phyloP scores from a whole-genome alignment of 306 rosid species.

The Cajanus cajan region DNA sequence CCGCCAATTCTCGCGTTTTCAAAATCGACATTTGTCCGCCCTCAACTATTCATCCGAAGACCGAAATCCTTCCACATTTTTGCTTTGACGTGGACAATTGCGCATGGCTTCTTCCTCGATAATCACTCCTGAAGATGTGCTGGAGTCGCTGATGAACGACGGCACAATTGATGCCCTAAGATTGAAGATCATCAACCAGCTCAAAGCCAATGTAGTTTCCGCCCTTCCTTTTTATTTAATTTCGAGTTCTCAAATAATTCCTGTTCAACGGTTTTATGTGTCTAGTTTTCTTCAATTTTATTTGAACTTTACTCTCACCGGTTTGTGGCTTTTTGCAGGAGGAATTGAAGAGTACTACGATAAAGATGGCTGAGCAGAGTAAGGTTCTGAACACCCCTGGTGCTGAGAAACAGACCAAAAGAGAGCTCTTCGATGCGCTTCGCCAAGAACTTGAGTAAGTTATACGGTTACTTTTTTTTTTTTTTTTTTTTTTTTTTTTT shows the following conservation, averaged over 20 bases:
- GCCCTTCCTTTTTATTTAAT: neutral
- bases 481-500: neutral
- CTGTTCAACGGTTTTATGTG: neutral
- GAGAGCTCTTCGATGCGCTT: constrained; percentile 87
- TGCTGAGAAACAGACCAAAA: constrained; percentile 91
- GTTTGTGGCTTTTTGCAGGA: constrained; percentile 48
- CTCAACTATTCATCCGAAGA: neutral
- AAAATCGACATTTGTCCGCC: neutral
- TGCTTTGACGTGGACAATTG: neutral
- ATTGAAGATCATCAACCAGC: constrained; percentile 96
- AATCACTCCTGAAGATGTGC: constrained; percentile 79
- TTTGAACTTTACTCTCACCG: neutral
- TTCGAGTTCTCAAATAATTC: neutral
- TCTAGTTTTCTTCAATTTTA: neutral
- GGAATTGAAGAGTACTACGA: constrained; percentile 80
- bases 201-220: constrained; percentile 79
- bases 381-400: constrained; percentile 93
- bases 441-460: constrained; percentile 90
- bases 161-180: constrained; percentile 90
- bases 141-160: constrained; percentile 90
- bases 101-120: constrained; percentile 66
- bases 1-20: neutral
- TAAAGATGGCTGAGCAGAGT: constrained; percentile 95
- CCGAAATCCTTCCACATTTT: neutral
- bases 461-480: neutral